Percentiles rank a stretch among this genome's conserved stretches.
These are phyloP conservation scores for Paragyromitra xinjiangensis DNA, from an alignment of 495 filamentous ascomycete genomes.

Conservation along the genomic window DNA sequence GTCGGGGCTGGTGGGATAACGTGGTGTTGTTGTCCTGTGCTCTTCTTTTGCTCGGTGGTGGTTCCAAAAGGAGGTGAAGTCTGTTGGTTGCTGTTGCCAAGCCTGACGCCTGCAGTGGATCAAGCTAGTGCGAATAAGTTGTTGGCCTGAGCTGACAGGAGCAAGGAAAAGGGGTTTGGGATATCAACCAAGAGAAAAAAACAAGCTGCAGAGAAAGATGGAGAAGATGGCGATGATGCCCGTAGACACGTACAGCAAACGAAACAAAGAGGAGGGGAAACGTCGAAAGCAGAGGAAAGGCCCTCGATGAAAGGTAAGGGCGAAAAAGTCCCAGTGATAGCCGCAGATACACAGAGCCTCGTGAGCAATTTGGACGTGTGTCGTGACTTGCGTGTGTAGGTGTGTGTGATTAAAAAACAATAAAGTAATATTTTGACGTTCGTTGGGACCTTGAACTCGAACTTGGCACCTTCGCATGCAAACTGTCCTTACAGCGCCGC, in stretches of 20 bases:
- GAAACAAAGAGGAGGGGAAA: neutral
- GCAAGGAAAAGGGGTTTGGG: conserved; percentile 21
- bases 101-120: conserved; percentile 25
- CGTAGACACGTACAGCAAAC: conserved; percentile 6
- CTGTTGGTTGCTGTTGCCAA: conserved; percentile 40
- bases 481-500: conserved; percentile 31
- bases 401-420: conserved; percentile 1
- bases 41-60: conserved; percentile 14
- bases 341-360: conserved; percentile 11
- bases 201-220: neutral
- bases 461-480: conserved; percentile 22
- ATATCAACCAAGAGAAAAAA: conserved; percentile 12
- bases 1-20: conserved; percentile 30
- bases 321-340: neutral
- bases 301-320: neutral
- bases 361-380: conserved; percentile 12
- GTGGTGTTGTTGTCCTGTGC: conserved; percentile 53
- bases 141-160: conserved; percentile 1
- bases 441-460: conserved; percentile 21
- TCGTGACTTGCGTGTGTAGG: neutral
- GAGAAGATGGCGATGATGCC: conserved; percentile 4
- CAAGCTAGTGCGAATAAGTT: conserved; percentile 5
- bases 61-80: conserved; percentile 49
- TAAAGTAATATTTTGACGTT: conserved; percentile 1
- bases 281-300: neutral